A percentile compares a stretch with the other conserved stretches of the same genome.
phyloP scores from a whole-genome alignment of 1,139 yeast genomes.

The Pichia norvegensis region DNA sequence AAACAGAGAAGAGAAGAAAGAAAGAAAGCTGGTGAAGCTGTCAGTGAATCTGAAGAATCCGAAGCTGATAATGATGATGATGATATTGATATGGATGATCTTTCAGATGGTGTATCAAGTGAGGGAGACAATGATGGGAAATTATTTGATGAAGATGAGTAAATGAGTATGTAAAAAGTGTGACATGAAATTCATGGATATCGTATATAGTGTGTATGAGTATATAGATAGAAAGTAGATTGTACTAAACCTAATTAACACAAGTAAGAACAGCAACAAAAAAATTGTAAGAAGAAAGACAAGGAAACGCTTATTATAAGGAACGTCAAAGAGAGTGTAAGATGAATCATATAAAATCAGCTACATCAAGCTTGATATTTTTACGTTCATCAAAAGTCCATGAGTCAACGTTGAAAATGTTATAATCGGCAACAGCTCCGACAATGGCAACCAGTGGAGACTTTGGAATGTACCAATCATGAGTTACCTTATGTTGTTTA shows the following conservation, averaged over 20 bases:
- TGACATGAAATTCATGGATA: background rate
- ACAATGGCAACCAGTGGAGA: constrained; percentile 12
- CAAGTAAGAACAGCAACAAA: background rate
- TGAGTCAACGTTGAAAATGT: constrained; percentile 34
- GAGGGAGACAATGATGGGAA: constrained; percentile 9
- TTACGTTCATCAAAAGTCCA: constrained; percentile 31
- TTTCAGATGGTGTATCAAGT: constrained; percentile 16
- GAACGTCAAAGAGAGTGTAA: background rate
- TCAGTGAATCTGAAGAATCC: constrained; percentile 18
- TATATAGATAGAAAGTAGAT: background rate
- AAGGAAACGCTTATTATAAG: background rate
- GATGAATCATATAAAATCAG: constrained; percentile 12
- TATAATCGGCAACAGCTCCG: constrained; percentile 33
- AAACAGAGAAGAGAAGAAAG: constrained; percentile 64
- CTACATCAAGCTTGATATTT: constrained; percentile 22
- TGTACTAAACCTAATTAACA: background rate
- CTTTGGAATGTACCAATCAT: constrained; percentile 35
- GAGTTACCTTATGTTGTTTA: constrained; percentile 25
- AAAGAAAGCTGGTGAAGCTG: constrained; percentile 34
- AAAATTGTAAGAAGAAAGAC: background rate
- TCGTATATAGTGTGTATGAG: background rate
- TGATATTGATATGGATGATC: constrained; percentile 15
- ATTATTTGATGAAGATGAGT: constrained; percentile 16
- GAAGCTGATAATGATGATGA: constrained; percentile 25
- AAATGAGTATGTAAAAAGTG: background rate